phyloP scores from a whole-genome alignment of 768 basidiomycete species.

The Hericium alpestre region DNA sequence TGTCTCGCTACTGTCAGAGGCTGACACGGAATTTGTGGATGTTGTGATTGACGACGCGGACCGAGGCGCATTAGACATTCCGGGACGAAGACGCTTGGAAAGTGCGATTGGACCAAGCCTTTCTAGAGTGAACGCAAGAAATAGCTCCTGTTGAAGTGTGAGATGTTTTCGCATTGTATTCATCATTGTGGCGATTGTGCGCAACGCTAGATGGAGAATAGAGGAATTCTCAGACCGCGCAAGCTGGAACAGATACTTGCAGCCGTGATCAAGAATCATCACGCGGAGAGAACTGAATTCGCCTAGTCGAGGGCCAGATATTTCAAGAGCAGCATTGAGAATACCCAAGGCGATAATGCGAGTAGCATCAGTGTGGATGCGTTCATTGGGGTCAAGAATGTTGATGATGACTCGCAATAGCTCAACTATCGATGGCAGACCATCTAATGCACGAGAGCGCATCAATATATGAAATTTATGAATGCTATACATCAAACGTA shows the following conservation, averaged over 20 bases:
- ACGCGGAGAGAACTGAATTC: slow-evolving; percentile 67
- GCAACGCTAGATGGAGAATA: slow-evolving; percentile 70
- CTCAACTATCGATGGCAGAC: slow-evolving; percentile 83
- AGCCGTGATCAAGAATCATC: slow-evolving; percentile 79
- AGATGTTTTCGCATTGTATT: slow-evolving; percentile 77
- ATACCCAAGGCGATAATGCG: slow-evolving; percentile 81
- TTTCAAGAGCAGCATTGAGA: slow-evolving; percentile 80
- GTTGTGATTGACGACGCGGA: slow-evolving; percentile 22
- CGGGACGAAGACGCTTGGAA: slow-evolving; percentile 11
- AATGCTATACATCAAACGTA: neutral
- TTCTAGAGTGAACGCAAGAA: slow-evolving; percentile 89
- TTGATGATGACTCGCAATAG: slow-evolving; percentile 90
- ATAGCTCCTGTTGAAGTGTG: slow-evolving; percentile 92
- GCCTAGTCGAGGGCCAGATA: slow-evolving; percentile 65
- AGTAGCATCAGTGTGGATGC: slow-evolving; percentile 93
- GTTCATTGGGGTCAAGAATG: slow-evolving; percentile 88
- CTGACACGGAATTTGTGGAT: slow-evolving; percentile 32
- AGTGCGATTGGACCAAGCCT: slow-evolving; percentile 57
- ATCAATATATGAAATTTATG: neutral
- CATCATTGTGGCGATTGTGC: slow-evolving; percentile 81
- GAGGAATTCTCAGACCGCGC: slow-evolving; percentile 80
- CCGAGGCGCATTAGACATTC: slow-evolving; percentile 17
- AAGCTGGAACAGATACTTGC: slow-evolving; percentile 95
- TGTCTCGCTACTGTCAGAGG: slow-evolving; percentile 27
- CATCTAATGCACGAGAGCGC: slow-evolving; percentile 37